These are phyloP conservation scores for Globisporangium echinulatum DNA, from an alignment of 352 stramenopile genomes.

Conservation along the genomic window DNA sequence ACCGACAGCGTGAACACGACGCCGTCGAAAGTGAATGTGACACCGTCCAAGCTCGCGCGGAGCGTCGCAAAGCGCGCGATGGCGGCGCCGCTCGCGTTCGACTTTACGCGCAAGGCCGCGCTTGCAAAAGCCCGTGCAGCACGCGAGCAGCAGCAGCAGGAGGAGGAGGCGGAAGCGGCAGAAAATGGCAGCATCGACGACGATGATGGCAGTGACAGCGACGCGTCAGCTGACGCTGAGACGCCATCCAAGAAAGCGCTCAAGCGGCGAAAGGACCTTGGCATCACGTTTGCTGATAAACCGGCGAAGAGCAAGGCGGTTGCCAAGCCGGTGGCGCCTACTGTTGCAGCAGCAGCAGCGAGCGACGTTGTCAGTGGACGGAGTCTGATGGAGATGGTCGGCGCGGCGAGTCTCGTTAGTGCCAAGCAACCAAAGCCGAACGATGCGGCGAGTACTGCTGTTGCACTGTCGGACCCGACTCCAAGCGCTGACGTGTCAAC, in stretches of 20 bases:
- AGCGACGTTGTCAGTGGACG: slow-evolving; percentile 1
- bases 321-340: not conserved
- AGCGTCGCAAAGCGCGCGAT: slow-evolving; percentile 20
- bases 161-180: slow-evolving; percentile 16
- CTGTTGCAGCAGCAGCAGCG: not conserved
- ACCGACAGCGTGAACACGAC: not conserved
- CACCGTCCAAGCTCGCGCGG: slow-evolving; percentile 15
- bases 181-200: not conserved
- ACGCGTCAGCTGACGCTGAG: slow-evolving; percentile 4
- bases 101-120: slow-evolving; percentile 42
- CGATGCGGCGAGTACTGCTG: not conserved
- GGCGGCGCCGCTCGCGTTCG: slow-evolving; percentile 29
- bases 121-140: slow-evolving; percentile 23
- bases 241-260: slow-evolving; percentile 14
- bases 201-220: not conserved
- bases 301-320: not conserved
- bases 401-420: slow-evolving; percentile 5
- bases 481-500: not conserved
- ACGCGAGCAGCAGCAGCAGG: slow-evolving; percentile 17
- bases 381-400: slow-evolving; percentile 17
- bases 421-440: slow-evolving; percentile 5
- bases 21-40: not conserved
- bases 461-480: too few relatives aligned
- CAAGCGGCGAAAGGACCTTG: slow-evolving; percentile 18
- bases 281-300: slow-evolving; percentile 3